These are phyloP conservation scores for Rhizophora apiculata DNA, from an alignment of 345 rosid genomes.

Conservation along the genomic window DNA sequence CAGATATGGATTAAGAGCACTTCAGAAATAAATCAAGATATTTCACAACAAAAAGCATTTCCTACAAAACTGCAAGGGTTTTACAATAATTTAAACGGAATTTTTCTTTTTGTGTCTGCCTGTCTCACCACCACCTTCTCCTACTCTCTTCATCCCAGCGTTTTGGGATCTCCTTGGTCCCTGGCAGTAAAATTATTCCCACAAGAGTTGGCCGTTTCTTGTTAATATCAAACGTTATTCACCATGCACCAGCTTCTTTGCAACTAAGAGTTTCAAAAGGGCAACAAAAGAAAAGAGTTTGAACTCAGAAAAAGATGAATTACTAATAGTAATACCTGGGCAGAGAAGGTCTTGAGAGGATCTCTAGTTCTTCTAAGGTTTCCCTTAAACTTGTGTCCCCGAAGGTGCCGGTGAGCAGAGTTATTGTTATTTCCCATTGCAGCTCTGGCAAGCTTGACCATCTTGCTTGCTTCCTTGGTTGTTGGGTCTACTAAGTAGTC, in stretches of 20 bases:
- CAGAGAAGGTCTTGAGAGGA: conserved; percentile 56
- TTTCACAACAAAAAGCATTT: not conserved
- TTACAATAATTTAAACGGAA: not conserved
- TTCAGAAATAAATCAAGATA: not conserved
- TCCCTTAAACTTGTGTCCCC: conserved; percentile 35
- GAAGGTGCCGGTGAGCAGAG: conserved; percentile 38
- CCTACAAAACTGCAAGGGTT: conserved; percentile 14
- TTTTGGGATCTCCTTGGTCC: conserved; percentile 30
- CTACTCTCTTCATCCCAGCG: conserved; percentile 34
- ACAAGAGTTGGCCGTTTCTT: not conserved
- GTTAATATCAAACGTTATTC: not conserved
- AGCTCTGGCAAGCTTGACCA: conserved; percentile 74
- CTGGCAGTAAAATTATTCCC: conserved; percentile 20
- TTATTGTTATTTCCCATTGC: conserved; percentile 66
- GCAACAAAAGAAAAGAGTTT: not conserved
- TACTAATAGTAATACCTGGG: conserved; percentile 30
- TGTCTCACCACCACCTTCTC: conserved; percentile 16
- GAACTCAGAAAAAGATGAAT: not conserved
- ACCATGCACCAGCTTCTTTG: not conserved
- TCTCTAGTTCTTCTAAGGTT: conserved; percentile 52
- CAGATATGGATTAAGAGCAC: not conserved
- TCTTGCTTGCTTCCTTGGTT: conserved; percentile 82
- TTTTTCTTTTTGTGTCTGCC: conserved; percentile 36
- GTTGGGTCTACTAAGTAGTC: conserved; percentile 68
- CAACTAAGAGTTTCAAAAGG: not conserved